Evolutionary conservation across 2,329 filamentous ascomycete species (phyloP).

Genomic region (Penicillium aurantiogriseum): DNA sequence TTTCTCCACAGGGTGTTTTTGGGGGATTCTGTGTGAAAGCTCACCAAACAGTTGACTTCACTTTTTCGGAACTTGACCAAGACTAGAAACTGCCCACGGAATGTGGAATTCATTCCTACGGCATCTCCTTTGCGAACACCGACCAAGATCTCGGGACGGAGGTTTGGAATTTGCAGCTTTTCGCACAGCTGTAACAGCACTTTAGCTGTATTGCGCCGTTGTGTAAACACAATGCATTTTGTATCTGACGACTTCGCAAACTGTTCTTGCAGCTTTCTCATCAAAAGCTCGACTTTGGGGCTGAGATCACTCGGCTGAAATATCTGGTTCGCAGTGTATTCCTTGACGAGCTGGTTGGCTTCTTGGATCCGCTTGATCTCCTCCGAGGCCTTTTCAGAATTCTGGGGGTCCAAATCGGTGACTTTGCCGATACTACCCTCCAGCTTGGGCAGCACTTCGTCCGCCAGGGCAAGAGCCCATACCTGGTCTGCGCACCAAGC

Average conservation of each 20-base stretch:
- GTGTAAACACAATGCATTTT: slow-evolving; percentile 85
- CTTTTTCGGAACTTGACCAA: slow-evolving; percentile 63
- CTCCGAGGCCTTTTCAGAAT: slow-evolving; percentile 48
- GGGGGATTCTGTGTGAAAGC: background rate
- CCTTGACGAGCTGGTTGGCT: slow-evolving; percentile 57
- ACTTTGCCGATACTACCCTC: slow-evolving; percentile 48
- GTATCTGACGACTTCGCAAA: slow-evolving; percentile 60
- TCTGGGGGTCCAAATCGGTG: slow-evolving; percentile 1
- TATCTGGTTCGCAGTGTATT: slow-evolving; percentile 49
- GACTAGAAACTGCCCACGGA: slow-evolving; percentile 70
- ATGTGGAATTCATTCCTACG: slow-evolving; percentile 63
- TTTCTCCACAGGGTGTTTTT: background rate
- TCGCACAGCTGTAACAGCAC: slow-evolving; percentile 68
- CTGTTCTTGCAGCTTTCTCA: slow-evolving; percentile 59
- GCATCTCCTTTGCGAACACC: slow-evolving; percentile 54
- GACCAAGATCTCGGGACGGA: slow-evolving; percentile 64
- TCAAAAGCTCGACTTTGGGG: slow-evolving; percentile 67
- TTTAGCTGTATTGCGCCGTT: slow-evolving; percentile 72
- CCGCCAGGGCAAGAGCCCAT: slow-evolving; percentile 69
- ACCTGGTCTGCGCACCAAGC: slow-evolving; percentile 80
- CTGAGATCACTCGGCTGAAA: slow-evolving; percentile 55
- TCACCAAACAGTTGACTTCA: slow-evolving; percentile 16
- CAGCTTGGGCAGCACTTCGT: slow-evolving; percentile 61
- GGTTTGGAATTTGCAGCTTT: slow-evolving; percentile 55
- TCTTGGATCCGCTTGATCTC: slow-evolving; percentile 59